Evolutionary conservation across 768 basidiomycete species (phyloP).

Genomic region (Stropharia rugosoannulata): DNA sequence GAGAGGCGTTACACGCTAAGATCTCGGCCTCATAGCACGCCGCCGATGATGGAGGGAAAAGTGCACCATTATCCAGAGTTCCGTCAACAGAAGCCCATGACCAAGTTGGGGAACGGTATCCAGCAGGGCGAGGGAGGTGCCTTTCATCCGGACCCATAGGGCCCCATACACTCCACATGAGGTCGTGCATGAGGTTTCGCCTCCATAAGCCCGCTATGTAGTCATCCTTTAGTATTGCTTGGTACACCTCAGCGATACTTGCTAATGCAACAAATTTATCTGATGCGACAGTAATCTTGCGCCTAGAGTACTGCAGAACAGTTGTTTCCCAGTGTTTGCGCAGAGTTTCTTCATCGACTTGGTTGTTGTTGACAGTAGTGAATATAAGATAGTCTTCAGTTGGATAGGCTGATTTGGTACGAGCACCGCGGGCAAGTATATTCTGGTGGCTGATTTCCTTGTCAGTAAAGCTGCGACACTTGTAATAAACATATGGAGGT

Average conservation of each 20-base stretch:
- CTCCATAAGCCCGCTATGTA: conserved; percentile 10
- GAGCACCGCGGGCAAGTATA: neutral
- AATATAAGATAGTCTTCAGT: neutral
- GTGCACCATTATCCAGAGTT: neutral
- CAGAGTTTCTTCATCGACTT: neutral
- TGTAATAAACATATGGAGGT: conserved; percentile 6
- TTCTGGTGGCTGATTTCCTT: neutral
- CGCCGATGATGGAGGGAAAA: neutral
- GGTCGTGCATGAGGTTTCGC: neutral
- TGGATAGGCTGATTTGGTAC: neutral
- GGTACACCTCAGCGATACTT: conserved; percentile 6
- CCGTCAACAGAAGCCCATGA: conserved; percentile 10
- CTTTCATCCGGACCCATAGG: neutral
- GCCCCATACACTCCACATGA: conserved; percentile 3
- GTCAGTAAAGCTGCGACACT: conserved; percentile 4
- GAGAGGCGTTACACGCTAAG: neutral
- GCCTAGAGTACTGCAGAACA: conserved; percentile 1
- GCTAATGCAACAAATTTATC: conserved; percentile 6
- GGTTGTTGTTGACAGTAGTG: neutral
- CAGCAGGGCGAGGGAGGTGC: neutral
- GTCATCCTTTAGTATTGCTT: neutral
- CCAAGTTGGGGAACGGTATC: conserved; percentile 11
- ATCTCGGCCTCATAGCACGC: conserved; percentile 1
- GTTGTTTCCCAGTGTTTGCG: neutral
- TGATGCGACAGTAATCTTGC: conserved; percentile 4